Conservation (phyloP, 1,284 basidiomycete genomes). For the Omphalotus olearius region DNA sequence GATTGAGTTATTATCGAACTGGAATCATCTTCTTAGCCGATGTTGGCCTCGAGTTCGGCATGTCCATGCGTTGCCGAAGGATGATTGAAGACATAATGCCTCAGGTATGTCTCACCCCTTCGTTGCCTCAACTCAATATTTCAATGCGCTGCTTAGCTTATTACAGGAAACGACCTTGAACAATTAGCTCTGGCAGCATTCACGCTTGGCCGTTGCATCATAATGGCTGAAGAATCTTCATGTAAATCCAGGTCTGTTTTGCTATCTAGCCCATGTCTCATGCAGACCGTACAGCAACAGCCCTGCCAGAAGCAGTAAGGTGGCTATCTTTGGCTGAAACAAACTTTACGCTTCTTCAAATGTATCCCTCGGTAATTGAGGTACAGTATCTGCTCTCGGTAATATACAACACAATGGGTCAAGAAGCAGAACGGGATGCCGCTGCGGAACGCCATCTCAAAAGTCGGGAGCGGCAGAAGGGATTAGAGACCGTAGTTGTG, state of each 20-base stretch:
- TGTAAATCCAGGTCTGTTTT: constrained; percentile 23
- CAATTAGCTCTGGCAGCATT: constrained; percentile 72
- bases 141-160: constrained; percentile 42
- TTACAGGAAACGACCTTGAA: constrained; percentile 67
- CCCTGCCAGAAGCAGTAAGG: constrained; percentile 49
- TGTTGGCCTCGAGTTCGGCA: constrained; percentile 67
- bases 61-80: constrained; percentile 58
- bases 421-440: constrained; percentile 50
- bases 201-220: constrained; percentile 67
- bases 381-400: constrained; percentile 68
- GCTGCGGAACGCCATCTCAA: constrained; percentile 45
- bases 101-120: constrained; percentile 42
- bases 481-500: constrained; percentile 35
- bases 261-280: background rate
- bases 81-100: constrained; percentile 76
- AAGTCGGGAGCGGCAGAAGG: constrained; percentile 37
- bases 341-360: constrained; percentile 57
- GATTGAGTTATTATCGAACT: constrained; percentile 60
- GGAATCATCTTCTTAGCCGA: constrained; percentile 71
- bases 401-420: constrained; percentile 64
- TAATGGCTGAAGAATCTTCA: constrained; percentile 39
- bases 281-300: constrained; percentile 27
- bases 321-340: constrained; percentile 62
- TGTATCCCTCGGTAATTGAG: constrained; percentile 55
- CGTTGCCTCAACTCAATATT: background rate